Base-by-base conservation (phyloP, 345 rosid genomes). In the Erucastrum elatum region DNA sequence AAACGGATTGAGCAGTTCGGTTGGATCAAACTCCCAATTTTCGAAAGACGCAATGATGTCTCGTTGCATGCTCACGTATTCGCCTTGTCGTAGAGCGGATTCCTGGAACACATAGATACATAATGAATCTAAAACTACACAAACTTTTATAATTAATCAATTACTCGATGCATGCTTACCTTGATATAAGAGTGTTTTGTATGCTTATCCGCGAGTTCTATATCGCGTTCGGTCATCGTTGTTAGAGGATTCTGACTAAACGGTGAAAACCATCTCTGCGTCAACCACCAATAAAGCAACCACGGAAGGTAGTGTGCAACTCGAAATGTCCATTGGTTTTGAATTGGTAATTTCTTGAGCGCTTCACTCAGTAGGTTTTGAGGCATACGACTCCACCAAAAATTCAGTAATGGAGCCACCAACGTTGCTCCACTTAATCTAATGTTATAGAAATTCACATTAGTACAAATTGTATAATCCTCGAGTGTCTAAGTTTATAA, bases 201-300 rank as follows among this genome's bases (percentile, higher is more conserved):
- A 65, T 64, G 74, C 75, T 76, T 58, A 80, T 81, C 72, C 58
- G 86, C 84, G 9, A 84, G 17, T 81, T 90, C 96, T 6, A 58
- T 27, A 21, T 77, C 85, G 46, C 86, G 46, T 35, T 87, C 83
- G 55, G 86, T 30, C 26, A 81, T 81, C 66, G 75, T 78, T 33
- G 88, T 83, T 46, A 87, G 84, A 5, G 88, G 70, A 81, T 81
- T 35, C 0, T 82, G 56, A 72, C 87, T 86, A 44, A 82, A 77
- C 1, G 97, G 75, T 8, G 67, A 64, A 75, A 94, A 90, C 96
- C 88, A 87, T 83, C 91, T 91, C 75, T 91, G 96, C 55, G 91
- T 79, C 94, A 90, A 84, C 98, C 97, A 94, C 94, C 96, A 89
- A 86, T 89, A 69, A 33, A 91, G 77, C 56, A 94, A 75, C 94